Base-by-base conservation (phyloP, 371 early-diverging fungal species). In the Fennellomyces sp. region DNA sequence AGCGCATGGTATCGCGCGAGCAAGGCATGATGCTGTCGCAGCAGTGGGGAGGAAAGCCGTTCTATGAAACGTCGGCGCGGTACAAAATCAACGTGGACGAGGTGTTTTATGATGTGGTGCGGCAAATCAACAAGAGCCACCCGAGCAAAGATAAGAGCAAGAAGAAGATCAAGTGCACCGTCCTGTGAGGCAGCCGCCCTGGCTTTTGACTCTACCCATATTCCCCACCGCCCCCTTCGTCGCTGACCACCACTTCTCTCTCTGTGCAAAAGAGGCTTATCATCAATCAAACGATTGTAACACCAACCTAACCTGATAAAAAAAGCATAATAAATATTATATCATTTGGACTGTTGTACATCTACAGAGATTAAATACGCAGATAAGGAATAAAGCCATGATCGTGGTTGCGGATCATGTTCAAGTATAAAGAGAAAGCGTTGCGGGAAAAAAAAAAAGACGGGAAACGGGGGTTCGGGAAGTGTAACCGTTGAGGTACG, bases 41-140 rank as follows among this genome's bases (percentile, higher is more conserved):
- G 17, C 70, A 83, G 50, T 94, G 94, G 93, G 89, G 89, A 29
- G 75, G 79, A 21, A 79, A 82, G 54, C 86, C 91, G 0, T 93
- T 91, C 64, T 85, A 90, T 68, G 95, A 95, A 65, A 91, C 94
- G 0, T 90, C 90, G n/a, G 95, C 95, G 17, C 72, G 91, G 63
- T 85, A 85, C 65, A 89, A 90, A 76, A 85, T 88, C 66, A 92
- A 92, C 61, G 93, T 93, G 2, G 93, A 94, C 64, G 92, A 86
- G 49, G 84, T 84, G 35, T 86, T 88, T 66, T 81, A 80, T 64
- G 85, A 82, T 31, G 71, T 88, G 3, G 85, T 88, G 11, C 72
- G 84, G 50, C 75, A 81, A 54, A 86, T 88, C 67, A 84, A 85
- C 59, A 68, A 61, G 50, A 77, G 52, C 70, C 67, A 39, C 61